These are phyloP conservation scores for Megacollybia marginata DNA, from an alignment of 768 basidiomycete genomes.

Conservation along the genomic window DNA sequence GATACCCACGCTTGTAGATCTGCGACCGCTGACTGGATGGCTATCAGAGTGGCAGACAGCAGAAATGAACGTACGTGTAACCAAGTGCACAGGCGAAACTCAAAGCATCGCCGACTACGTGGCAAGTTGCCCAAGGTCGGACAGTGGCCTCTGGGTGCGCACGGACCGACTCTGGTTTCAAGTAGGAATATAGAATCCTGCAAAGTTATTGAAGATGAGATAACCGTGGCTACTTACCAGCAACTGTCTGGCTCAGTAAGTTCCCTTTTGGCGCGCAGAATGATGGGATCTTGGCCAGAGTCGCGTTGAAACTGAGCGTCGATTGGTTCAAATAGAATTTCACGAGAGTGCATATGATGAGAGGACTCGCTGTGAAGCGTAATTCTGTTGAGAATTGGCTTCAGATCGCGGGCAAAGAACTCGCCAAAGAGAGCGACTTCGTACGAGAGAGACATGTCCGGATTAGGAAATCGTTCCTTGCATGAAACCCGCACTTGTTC, in stretches of 20 bases:
- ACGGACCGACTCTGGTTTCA: slow-evolving; percentile 79
- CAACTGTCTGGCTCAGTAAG: slow-evolving; percentile 52
- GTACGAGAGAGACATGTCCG: slow-evolving; percentile 39
- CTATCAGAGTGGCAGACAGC: slow-evolving; percentile 1
- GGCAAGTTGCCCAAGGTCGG: slow-evolving; percentile 74
- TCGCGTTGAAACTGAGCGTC: slow-evolving; percentile 62
- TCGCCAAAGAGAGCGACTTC: slow-evolving; percentile 81
- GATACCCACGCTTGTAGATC: slow-evolving; percentile 76
- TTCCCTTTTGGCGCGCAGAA: slow-evolving; percentile 72
- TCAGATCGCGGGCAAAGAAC: slow-evolving; percentile 71
- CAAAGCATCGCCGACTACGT: slow-evolving; percentile 72
- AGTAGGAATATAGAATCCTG: slow-evolving; percentile 58
- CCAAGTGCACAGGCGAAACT: slow-evolving; percentile 78
- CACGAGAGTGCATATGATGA: slow-evolving; percentile 62
- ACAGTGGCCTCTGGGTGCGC: slow-evolving; percentile 85
- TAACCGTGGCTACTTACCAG: slow-evolving; percentile 39
- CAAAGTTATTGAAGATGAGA: not conserved
- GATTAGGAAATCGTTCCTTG: too few species aligned
- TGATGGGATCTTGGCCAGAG: slow-evolving; percentile 52
- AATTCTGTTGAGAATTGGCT: slow-evolving; percentile 71
- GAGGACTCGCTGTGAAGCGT: slow-evolving; percentile 79
- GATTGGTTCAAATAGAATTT: slow-evolving; percentile 76
- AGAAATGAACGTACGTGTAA: slow-evolving; percentile 44
- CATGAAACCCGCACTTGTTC: too few species aligned
- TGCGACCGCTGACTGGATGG: slow-evolving; percentile 53